These are phyloP conservation scores for Lasiosphaeria hispida DNA, from an alignment of 495 filamentous ascomycete genomes.

Conservation along the genomic window DNA sequence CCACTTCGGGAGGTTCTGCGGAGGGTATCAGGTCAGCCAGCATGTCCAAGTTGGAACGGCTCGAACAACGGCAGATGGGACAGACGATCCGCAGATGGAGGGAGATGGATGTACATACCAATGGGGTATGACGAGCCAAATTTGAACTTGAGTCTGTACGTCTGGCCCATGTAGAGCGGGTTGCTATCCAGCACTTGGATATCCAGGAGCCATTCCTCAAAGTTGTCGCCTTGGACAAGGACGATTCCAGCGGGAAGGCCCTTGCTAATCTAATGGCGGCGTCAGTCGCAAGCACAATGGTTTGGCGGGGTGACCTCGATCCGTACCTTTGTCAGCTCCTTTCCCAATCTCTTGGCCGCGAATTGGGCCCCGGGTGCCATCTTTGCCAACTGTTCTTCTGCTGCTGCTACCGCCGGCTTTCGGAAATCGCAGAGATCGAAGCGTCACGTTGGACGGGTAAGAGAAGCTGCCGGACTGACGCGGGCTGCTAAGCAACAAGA, in stretches of 20 bases:
- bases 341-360: slow-evolving; percentile 49
- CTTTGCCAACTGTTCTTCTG: slow-evolving; percentile 1
- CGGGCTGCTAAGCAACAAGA: not conserved
- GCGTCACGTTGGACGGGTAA: not conserved
- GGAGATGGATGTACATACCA: slow-evolving; percentile 60
- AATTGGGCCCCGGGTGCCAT: slow-evolving; percentile 39
- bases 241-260: slow-evolving; percentile 68
- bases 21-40: not conserved
- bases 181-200: slow-evolving; percentile 89
- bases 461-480: not conserved
- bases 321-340: slow-evolving; percentile 52
- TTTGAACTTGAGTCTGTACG: slow-evolving; percentile 80
- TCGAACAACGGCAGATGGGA: not conserved
- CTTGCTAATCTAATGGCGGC: slow-evolving; percentile 47
- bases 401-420: not conserved
- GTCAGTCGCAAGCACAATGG: not conserved
- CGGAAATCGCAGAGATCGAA: not conserved
- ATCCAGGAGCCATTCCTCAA: slow-evolving; percentile 91
- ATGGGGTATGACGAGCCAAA: slow-evolving; percentile 88
- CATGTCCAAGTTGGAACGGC: not conserved
- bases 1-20: slow-evolving; percentile 87
- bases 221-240: slow-evolving; percentile 74
- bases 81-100: not conserved
- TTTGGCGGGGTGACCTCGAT: not conserved
- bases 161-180: slow-evolving; percentile 79